phyloP scores from a whole-genome alignment of 139 green algal species.

The Coelastrella sp. region DNA sequence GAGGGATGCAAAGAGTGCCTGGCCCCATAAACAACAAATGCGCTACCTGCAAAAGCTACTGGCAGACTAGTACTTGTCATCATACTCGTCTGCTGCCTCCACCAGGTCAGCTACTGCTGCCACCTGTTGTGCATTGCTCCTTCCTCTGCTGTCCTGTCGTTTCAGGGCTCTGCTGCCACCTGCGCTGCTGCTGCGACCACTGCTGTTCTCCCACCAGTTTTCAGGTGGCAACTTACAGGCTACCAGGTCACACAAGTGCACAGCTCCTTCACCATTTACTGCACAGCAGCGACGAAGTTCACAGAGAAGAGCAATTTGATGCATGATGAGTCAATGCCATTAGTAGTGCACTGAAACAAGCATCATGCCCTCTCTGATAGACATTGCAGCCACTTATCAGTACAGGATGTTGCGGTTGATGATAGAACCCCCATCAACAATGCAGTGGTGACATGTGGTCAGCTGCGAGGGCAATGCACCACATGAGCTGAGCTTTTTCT shows the following conservation, averaged over 20 bases:
- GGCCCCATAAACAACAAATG: neutral
- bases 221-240: conserved; percentile 68
- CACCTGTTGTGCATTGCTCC: conserved; percentile 3
- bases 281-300: neutral
- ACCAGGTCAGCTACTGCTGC: conserved; percentile 17
- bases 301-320: no score
- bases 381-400: no score
- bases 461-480: no score
- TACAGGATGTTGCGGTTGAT: no score
- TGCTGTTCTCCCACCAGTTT: conserved; percentile 56
- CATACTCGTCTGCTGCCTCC: neutral
- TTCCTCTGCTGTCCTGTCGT: conserved; percentile 3
- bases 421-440: no score
- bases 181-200: conserved; percentile 15
- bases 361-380: no score
- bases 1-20: no score
- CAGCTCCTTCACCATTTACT: conserved; percentile 41
- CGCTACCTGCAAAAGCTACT: neutral
- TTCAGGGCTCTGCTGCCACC: neutral
- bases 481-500: no score
- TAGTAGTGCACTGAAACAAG: no score
- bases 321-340: no score
- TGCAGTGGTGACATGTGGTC: no score
- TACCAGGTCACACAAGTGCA: conserved; percentile 74
- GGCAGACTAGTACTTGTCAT: neutral